Evolutionary conservation across 306 rosid species (phyloP).

Genomic region (peach (Prunus persica)): Prunus_persica_NCBIv2 NC_034014.1:22356001-22356500

Average conservation of each 20-base stretch:
- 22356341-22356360: conserved; percentile 58
- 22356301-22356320: conserved; percentile 22
- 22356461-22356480: background rate
- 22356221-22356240: too few species aligned
- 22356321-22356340: conserved; percentile 50
- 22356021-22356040: background rate
- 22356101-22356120: background rate
- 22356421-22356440: background rate
- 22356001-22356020: background rate
- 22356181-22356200: background rate
- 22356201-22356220: background rate
- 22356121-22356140: background rate
- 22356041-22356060: background rate
- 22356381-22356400: background rate
- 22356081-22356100: conserved; percentile 8
- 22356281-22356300: background rate
- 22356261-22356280: background rate
- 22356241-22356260: background rate
- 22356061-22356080: background rate
- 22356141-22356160: background rate
- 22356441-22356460: background rate
- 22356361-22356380: conserved; percentile 30
- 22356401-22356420: conserved; percentile 11
- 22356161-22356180: background rate
- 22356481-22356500: background rate